Percentiles rank a stretch among this genome's conserved stretches.
Evolutionary conservation across 2,329 filamentous ascomycete species (phyloP).

Genomic region (Fusarium stilboides): DNA sequence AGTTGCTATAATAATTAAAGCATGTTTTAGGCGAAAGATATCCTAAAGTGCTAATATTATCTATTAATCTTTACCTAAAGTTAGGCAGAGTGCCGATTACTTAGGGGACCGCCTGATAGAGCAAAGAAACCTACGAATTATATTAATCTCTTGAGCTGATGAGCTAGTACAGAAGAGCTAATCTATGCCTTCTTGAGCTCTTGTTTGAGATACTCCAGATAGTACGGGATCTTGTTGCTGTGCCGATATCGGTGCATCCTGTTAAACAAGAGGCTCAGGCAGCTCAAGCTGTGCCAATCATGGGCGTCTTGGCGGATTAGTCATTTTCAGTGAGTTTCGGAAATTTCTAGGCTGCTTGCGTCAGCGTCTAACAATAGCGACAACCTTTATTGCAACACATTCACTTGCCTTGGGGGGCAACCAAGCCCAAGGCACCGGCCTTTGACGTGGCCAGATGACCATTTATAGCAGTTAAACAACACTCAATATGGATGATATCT

Average conservation of each 20-base stretch:
- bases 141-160: background rate
- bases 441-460: constrained; percentile 43
- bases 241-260: constrained; percentile 3
- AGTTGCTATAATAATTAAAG: too few species aligned
- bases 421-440: constrained; percentile 43
- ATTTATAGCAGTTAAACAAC: constrained; percentile 2
- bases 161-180: background rate
- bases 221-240: background rate
- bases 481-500: background rate
- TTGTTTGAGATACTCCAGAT: background rate
- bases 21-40: too few species aligned
- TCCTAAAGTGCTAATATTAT: too few species aligned
- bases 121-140: too few species aligned
- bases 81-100: too few species aligned
- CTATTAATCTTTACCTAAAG: too few species aligned
- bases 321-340: constrained; percentile 33
- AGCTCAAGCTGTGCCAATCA: background rate
- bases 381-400: background rate
- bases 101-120: too few species aligned
- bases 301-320: constrained; percentile 34
- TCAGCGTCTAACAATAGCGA: constrained; percentile 29
- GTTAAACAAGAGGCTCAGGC: background rate
- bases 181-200: background rate
- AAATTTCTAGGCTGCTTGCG: constrained; percentile 48
- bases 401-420: constrained; percentile 32